These are phyloP conservation scores for Penicillium malachiteum DNA, from an alignment of 495 filamentous ascomycete species.

Conservation along the genomic window DNA sequence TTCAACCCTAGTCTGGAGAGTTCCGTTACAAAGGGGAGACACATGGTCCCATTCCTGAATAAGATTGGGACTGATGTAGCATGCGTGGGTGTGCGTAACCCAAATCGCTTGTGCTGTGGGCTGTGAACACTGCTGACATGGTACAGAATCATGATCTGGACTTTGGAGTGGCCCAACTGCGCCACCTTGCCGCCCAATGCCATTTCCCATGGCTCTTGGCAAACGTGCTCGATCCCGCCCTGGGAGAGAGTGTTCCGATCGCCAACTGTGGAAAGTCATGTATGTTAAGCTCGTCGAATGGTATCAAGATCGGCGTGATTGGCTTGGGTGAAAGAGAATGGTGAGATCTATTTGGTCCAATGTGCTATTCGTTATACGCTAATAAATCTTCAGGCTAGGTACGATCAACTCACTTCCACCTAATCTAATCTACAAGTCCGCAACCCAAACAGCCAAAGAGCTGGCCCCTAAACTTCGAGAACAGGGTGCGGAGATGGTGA, in stretches of 20 bases:
- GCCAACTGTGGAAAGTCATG: conserved; percentile 66
- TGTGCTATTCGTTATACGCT: neutral
- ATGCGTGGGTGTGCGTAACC: conserved; percentile 67
- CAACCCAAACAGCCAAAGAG: conserved; percentile 65
- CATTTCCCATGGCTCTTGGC: conserved; percentile 87
- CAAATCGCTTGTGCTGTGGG: neutral
- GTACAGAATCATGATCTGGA: conserved; percentile 85
- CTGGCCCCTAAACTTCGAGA: conserved; percentile 67
- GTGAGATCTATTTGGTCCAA: conserved; percentile 23
- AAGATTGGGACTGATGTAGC: conserved; percentile 71
- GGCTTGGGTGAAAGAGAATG: conserved; percentile 78
- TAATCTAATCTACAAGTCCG: conserved; percentile 75
- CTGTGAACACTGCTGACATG: conserved; percentile 13
- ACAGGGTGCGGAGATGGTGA: conserved; percentile 75
- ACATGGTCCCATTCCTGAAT: conserved; percentile 90
- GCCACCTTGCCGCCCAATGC: conserved; percentile 69
- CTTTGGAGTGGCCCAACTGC: conserved; percentile 82
- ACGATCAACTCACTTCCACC: conserved; percentile 86
- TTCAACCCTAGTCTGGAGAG: conserved; percentile 89
- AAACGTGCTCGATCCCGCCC: conserved; percentile 76
- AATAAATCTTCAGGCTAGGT: conserved; percentile 58
- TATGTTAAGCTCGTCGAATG: conserved; percentile 75
- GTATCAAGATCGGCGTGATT: conserved; percentile 80
- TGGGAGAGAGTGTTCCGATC: conserved; percentile 67
- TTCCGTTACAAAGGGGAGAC: conserved; percentile 79